Conservation (phyloP, 345 rosid species). For the Gossypium rotundifolium region DNA sequence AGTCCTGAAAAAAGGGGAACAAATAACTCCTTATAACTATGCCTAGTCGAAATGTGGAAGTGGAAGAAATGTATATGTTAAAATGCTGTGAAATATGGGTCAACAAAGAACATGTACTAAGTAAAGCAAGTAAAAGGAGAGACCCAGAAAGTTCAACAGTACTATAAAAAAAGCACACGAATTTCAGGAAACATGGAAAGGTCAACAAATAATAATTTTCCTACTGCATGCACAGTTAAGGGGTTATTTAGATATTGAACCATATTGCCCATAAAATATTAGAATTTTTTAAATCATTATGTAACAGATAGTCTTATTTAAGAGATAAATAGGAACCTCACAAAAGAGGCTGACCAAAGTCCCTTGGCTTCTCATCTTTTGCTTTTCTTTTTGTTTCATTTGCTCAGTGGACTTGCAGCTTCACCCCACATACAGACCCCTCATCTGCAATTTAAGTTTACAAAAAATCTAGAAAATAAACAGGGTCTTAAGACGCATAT, state of each 20-base stretch:
- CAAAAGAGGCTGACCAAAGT: slow-evolving; percentile 12
- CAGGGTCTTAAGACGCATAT: not conserved
- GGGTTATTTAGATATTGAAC: too few relatives aligned
- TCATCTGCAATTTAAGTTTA: slow-evolving; percentile 4
- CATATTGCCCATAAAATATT: too few relatives aligned
- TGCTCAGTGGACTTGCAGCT: slow-evolving; percentile 7
- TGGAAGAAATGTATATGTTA: not conserved
- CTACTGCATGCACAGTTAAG: too few relatives aligned
- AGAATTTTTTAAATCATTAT: slow-evolving; percentile 3
- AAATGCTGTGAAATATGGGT: not conserved
- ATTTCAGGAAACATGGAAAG: not conserved
- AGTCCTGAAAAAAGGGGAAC: slow-evolving; percentile 46
- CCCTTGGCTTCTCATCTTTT: slow-evolving; percentile 7
- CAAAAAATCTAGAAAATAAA: slow-evolving; percentile 11
- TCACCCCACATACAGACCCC: slow-evolving; percentile 11
- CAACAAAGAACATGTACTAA: not conserved
- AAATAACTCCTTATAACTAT: slow-evolving; percentile 2
- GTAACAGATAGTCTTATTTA: not conserved
- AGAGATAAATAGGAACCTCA: slow-evolving; percentile 11
- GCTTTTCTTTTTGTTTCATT: slow-evolving; percentile 11
- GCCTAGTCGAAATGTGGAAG: not conserved
- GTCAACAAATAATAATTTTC: not conserved
- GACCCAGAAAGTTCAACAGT: not conserved
- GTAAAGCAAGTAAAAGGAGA: not conserved
- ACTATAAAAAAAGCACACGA: not conserved